These are phyloP conservation scores for Abrus pulchellus DNA, from an alignment of 306 rosid genomes.

Conservation along the genomic window DNA sequence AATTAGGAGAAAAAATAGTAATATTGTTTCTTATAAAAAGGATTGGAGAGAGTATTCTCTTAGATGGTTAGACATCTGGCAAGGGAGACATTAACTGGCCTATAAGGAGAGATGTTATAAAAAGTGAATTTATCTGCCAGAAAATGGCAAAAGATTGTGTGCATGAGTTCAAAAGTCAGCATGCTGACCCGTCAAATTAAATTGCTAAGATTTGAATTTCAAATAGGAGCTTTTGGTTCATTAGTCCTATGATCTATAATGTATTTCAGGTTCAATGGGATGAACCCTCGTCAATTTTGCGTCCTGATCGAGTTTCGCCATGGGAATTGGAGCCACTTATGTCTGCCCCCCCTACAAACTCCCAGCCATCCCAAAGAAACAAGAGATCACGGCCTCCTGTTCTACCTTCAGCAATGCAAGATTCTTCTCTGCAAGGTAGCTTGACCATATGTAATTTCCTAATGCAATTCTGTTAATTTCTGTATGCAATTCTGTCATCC, in stretches of 20 bases:
- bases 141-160: constrained; percentile 19
- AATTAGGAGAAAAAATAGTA: too few species aligned
- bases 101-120: constrained; percentile 18
- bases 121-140: constrained; percentile 27
- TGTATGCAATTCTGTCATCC: constrained; percentile 14
- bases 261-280: constrained; percentile 95
- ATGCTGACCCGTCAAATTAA: constrained; percentile 9
- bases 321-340: constrained; percentile 99
- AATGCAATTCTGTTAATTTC: too few species aligned
- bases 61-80: constrained; percentile 4
- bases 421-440: constrained; percentile 73
- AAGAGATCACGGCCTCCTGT: constrained; percentile 84
- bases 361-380: constrained; percentile 83
- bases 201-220: constrained; percentile 23
- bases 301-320: constrained; percentile 95
- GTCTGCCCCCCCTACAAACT: constrained; percentile 67
- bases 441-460: constrained; percentile 26
- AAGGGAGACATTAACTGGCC: constrained; percentile 7
- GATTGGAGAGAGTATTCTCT: not conserved
- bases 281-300: constrained; percentile 88
- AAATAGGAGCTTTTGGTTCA: constrained; percentile 31
- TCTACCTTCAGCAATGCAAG: constrained; percentile 73
- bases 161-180: constrained; percentile 20
- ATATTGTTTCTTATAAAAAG: too few species aligned
- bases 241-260: constrained; percentile 4